Base-by-base conservation (phyloP, 345 rosid genomes). In the Nephelium lappaceum region DNA sequence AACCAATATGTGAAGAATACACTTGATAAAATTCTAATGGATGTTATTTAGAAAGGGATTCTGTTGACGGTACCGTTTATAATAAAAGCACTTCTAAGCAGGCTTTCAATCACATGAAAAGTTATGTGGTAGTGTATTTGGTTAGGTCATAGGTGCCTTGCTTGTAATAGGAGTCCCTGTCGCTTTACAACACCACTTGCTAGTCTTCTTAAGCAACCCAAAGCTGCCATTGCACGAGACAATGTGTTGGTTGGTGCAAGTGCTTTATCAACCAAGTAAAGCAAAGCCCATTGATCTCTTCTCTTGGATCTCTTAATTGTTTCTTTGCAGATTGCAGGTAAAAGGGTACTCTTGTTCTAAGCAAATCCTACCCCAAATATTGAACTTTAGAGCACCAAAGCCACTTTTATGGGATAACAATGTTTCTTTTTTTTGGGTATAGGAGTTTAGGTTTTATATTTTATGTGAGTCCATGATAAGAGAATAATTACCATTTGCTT, bases 201-300 rank as follows among this genome's bases (percentile, higher is more conserved):
- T 67, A 16, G 77, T 63, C 73, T 74, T 41, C 63, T 67, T 53
- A 87, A 83, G 86, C 88, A 87, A 87, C 55, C 69, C 83, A 87
- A 79, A 84, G 84, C 87, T 84, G 87, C 83, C 76, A 73, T 16
- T 77, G 68, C 84, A 80, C 77, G 69, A 78, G 84, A 75, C 42
- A 72, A 66, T 24, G 77, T 58, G 72, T 53, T 57, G 67, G 79
- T 79, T 84, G 84, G 79, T 83, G 73, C 69, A 36, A 31, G 24
- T 68, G 73, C 84, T 63, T 77, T 80, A n/a, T 84, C 87, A 80
- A 21, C 64, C 49, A 65, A 38, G 14, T 21, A 47, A 19, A 47
- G 41, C 38, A 27, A 21, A 8, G 6, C 8, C 51, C 39, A 27
- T 5, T 7, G 11, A 15, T 27, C 51, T 21, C 38, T 69, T 42